Conservation (phyloP, 495 filamentous ascomycete species). For the Aspergillus sclerotioniger region DNA sequence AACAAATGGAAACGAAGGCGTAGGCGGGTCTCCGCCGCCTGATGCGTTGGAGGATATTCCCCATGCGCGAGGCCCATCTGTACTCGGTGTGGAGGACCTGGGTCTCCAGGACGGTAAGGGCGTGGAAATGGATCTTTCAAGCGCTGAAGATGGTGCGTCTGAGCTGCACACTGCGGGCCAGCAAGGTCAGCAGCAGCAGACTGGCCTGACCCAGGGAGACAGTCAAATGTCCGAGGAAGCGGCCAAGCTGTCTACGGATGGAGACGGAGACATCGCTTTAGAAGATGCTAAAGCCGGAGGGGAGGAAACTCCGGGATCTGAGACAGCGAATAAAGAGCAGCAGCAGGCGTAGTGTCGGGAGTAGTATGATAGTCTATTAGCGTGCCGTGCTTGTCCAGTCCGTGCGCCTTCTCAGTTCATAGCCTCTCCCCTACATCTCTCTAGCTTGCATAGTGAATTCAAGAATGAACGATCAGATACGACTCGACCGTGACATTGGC, state of each 20-base stretch:
- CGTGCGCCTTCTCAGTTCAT: background rate
- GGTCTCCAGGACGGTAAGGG: slow-evolving; percentile 68
- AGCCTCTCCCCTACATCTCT: background rate
- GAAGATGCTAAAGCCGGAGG: slow-evolving; percentile 28
- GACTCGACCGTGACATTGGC: slow-evolving; percentile 1
- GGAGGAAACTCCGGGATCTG: slow-evolving; percentile 6
- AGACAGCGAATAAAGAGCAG: slow-evolving; percentile 1
- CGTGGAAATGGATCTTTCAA: slow-evolving; percentile 40
- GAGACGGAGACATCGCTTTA: slow-evolving; percentile 45
- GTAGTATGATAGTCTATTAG: background rate
- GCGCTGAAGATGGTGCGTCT: slow-evolving; percentile 12
- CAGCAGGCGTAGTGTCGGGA: background rate
- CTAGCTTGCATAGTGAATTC: slow-evolving; percentile 7
- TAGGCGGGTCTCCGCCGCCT: slow-evolving; percentile 19
- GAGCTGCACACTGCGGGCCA: background rate
- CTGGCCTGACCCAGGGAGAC: background rate
- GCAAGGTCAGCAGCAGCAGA: slow-evolving; percentile 15
- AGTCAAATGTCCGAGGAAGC: background rate
- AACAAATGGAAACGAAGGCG: slow-evolving; percentile 30
- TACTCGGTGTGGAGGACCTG: slow-evolving; percentile 82
- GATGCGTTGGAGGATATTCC: slow-evolving; percentile 58
- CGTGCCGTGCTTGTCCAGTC: background rate
- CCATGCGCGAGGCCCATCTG: slow-evolving; percentile 76
- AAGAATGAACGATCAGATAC: slow-evolving; percentile 31
- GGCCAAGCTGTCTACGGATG: slow-evolving; percentile 22